Evolutionary conservation across 2,329 filamentous ascomycete species (phyloP).

Genomic region (Huntiella decipiens): DNA sequence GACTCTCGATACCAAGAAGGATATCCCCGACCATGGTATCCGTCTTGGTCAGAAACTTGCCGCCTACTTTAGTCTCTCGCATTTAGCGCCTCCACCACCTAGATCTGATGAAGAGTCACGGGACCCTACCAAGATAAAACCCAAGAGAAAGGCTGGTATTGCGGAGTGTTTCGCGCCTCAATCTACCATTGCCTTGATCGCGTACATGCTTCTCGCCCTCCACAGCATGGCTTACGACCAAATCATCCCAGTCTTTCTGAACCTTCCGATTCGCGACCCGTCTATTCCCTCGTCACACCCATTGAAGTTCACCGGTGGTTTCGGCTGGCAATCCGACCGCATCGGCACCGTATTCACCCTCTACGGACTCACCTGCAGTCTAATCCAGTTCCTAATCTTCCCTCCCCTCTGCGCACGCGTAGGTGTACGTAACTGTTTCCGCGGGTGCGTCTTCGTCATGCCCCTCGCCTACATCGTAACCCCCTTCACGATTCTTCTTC

Average conservation of each 20-base stretch:
- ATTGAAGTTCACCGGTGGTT: constrained; percentile 67
- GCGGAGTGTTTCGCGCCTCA: constrained; percentile 54
- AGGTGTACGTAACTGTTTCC: constrained; percentile 58
- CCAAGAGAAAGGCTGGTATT: constrained; percentile 21
- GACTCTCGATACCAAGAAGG: constrained; percentile 55
- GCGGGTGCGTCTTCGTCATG: constrained; percentile 44
- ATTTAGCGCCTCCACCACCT: too few relatives aligned
- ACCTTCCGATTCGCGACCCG: constrained; percentile 41
- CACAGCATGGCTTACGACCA: constrained; percentile 78
- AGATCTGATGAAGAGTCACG: constrained; percentile 32
- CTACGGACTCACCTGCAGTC: constrained; percentile 60
- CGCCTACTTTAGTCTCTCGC: constrained; percentile 23
- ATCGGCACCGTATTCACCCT: constrained; percentile 77
- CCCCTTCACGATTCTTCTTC: constrained; percentile 56
- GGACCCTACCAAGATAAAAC: constrained; percentile 20
- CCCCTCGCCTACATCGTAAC: constrained; percentile 64
- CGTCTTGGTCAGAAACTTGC: constrained; percentile 49
- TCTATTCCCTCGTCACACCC: constrained; percentile 41
- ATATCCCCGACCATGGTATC: constrained; percentile 56
- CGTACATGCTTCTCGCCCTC: constrained; percentile 65
- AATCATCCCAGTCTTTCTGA: constrained; percentile 71
- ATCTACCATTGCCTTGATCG: constrained; percentile 52
- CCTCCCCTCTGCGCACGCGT: constrained; percentile 53
- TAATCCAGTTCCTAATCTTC: constrained; percentile 75
- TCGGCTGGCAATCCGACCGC: constrained; percentile 49